Conservation (phyloP, 257 asterid species). For the Hygrophila difformis region DNA sequence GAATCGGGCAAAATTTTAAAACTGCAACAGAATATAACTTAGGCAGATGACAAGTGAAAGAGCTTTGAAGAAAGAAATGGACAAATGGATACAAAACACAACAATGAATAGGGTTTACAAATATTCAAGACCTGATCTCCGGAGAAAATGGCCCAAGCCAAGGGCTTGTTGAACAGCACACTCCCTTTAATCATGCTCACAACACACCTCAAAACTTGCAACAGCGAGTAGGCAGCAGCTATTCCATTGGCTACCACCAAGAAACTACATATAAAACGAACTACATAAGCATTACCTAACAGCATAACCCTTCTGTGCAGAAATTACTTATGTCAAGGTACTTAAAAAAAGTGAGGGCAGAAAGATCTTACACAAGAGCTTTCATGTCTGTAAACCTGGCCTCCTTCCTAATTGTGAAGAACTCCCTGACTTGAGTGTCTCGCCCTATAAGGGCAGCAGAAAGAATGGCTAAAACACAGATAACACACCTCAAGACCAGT, state of each 20-base stretch:
- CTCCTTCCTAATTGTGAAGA: slow-evolving; percentile 66
- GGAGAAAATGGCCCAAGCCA: slow-evolving; percentile 98
- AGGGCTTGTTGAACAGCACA: slow-evolving; percentile 77
- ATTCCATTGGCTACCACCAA: slow-evolving; percentile 71
- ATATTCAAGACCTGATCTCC: slow-evolving; percentile 73
- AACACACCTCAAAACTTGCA: slow-evolving; percentile 73
- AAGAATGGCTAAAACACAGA: slow-evolving; percentile 54
- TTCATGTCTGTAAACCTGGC: slow-evolving; percentile 94
- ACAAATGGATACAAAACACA: slow-evolving; percentile 5
- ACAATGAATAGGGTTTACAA: not conserved
- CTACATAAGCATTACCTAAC: not conserved
- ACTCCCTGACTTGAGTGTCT: slow-evolving; percentile 71
- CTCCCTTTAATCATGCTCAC: slow-evolving; percentile 69
- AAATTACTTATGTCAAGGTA: no score
- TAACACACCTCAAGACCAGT: slow-evolving; percentile 58
- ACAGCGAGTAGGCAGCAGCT: slow-evolving; percentile 80
- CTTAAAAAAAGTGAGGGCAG: not conserved
- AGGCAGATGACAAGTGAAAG: no score
- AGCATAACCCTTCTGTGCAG: no score
- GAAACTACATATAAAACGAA: slow-evolving; percentile 43
- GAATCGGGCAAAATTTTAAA: no score
- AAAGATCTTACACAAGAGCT: slow-evolving; percentile 73
- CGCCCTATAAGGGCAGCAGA: slow-evolving; percentile 72
- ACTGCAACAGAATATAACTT: no score
- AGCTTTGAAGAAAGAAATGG: no score